These are phyloP conservation scores for Scytalidium lignicola DNA, from an alignment of 2,329 filamentous ascomycete species.

Conservation along the genomic window DNA sequence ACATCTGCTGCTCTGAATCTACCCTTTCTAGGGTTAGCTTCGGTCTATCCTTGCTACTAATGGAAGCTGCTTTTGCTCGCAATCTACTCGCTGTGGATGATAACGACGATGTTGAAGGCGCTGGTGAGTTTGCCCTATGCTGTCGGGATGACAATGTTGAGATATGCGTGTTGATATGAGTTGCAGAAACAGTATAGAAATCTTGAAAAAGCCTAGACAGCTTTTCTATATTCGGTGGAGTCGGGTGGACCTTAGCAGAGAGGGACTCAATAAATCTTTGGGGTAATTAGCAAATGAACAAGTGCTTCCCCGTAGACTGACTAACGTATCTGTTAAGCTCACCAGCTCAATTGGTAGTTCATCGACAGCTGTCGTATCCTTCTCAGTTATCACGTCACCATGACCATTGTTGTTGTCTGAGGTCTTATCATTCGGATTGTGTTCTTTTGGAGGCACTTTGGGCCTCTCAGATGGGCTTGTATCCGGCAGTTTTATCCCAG, in stretches of 20 bases:
- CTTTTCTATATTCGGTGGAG: constrained; percentile 76
- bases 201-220: constrained; percentile 88
- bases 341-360: constrained; percentile 92
- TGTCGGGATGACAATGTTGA: constrained; percentile 71
- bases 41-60: constrained; percentile 47
- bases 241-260: constrained; percentile 78
- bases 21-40: constrained; percentile 30
- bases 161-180: constrained; percentile 83
- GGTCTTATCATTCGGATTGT: constrained; percentile 34
- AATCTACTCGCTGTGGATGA: constrained; percentile 52
- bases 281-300: constrained; percentile 14
- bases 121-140: constrained; percentile 59
- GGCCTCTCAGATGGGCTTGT: constrained; percentile 9
- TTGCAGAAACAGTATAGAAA: constrained; percentile 78
- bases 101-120: constrained; percentile 49
- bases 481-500: constrained; percentile 12
- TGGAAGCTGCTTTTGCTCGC: constrained; percentile 49
- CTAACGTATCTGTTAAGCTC: constrained; percentile 79
- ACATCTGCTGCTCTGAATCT: constrained; percentile 70
- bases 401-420: constrained; percentile 24
- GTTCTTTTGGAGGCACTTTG: constrained; percentile 15
- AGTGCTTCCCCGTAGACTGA: constrained; percentile 3
- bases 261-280: constrained; percentile 84
- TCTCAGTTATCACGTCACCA: constrained; percentile 11
- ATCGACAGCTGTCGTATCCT: constrained; percentile 56